These are phyloP conservation scores for Recurvomyces mirabilis DNA, from an alignment of 495 filamentous ascomycete species.

Conservation along the genomic window DNA sequence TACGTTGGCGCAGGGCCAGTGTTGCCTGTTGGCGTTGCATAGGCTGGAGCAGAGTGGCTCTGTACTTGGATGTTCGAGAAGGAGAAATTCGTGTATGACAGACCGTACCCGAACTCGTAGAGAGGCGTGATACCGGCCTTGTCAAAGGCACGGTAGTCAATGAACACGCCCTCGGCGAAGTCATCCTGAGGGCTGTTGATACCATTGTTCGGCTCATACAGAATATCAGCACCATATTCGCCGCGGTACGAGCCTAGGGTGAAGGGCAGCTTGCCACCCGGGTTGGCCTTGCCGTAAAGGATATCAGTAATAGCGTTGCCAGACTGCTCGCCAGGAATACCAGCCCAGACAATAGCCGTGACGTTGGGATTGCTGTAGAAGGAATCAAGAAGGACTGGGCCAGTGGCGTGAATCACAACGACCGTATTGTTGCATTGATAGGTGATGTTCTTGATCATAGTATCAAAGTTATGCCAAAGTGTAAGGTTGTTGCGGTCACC, in stretches of 20 bases:
- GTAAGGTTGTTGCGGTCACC: slow-evolving; percentile 93
- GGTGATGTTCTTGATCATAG: slow-evolving; percentile 65
- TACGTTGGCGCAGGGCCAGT: slow-evolving; percentile 57
- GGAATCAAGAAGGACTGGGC: slow-evolving; percentile 64
- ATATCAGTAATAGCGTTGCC: slow-evolving; percentile 86
- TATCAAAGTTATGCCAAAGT: slow-evolving; percentile 72
- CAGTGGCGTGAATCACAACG: slow-evolving; percentile 79
- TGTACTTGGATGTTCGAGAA: slow-evolving; percentile 64
- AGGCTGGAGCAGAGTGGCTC: slow-evolving; percentile 42
- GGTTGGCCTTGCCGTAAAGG: slow-evolving; percentile 81
- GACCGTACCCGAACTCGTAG: slow-evolving; percentile 85
- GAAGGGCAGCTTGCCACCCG: slow-evolving; percentile 75
- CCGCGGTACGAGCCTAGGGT: slow-evolving; percentile 66
- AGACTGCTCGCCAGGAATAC: slow-evolving; percentile 82
- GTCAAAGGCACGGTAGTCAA: slow-evolving; percentile 91
- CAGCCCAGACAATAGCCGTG: slow-evolving; percentile 89
- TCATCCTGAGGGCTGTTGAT: slow-evolving; percentile 60
- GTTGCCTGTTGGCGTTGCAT: slow-evolving; percentile 55
- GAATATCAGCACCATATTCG: slow-evolving; percentile 63
- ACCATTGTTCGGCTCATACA: slow-evolving; percentile 66
- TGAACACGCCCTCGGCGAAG: slow-evolving; percentile 79
- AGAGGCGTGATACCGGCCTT: slow-evolving; percentile 59
- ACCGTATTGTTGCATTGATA: slow-evolving; percentile 79
- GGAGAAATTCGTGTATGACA: slow-evolving; percentile 78
- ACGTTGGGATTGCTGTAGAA: slow-evolving; percentile 82